phyloP scores from a whole-genome alignment of 805 yeast species.

The Kluyveromyces dobzhanskii region DNA sequence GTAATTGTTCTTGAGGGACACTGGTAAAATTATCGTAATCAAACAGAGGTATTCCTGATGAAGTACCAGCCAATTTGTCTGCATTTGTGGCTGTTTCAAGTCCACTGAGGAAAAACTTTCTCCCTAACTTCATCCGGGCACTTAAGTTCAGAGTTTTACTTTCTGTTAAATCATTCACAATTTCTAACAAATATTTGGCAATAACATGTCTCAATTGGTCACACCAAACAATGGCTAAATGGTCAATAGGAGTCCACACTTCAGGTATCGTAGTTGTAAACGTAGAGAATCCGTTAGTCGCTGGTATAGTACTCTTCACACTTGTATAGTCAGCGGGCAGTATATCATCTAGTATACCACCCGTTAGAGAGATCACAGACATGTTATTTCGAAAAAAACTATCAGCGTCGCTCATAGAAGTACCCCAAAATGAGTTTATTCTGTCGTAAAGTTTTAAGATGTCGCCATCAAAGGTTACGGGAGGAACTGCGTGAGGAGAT shows the following conservation, averaged over 20 bases:
- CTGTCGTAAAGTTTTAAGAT: conserved; percentile 64
- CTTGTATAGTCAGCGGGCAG: conserved; percentile 89
- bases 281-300: conserved; percentile 69
- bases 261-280: conserved; percentile 79
- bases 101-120: conserved; percentile 41
- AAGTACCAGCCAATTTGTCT: not conserved
- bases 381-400: conserved; percentile 36
- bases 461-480: conserved; percentile 90
- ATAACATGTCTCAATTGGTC: conserved; percentile 67
- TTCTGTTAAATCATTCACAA: conserved; percentile 42
- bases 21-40: no score
- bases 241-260: conserved; percentile 94
- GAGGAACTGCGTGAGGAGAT: conserved; percentile 88
- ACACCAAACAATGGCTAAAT: conserved; percentile 95
- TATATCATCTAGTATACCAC: conserved; percentile 71
- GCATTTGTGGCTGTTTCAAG: conserved; percentile 33
- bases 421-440: conserved; percentile 74
- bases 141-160: conserved; percentile 43
- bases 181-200: conserved; percentile 49
- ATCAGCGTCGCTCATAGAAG: conserved; percentile 36
- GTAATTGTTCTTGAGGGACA: not conserved
- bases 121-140: conserved; percentile 52
- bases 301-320: conserved; percentile 62
- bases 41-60: no score
- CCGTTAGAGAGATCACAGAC: conserved; percentile 77